Evolutionary conservation across 257 asterid genomes (phyloP).

Genomic region (Solanum pinnatisectum): DNA sequence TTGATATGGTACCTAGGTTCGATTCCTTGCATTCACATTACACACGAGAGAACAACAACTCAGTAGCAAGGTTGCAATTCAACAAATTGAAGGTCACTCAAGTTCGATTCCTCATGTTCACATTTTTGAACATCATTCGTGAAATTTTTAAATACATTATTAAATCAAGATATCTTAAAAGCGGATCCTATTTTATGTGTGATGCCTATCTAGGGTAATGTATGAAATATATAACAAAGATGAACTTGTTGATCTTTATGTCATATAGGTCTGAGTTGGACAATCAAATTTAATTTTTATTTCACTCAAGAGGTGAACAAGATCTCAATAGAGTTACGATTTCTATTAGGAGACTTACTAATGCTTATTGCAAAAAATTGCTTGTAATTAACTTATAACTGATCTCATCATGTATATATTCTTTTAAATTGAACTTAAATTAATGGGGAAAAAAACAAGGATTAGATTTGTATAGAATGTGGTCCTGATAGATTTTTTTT

Average conservation of each 20-base stretch:
- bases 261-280: not conserved
- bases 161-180: not conserved
- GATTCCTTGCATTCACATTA: too few species aligned
- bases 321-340: not conserved
- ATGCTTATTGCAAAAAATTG: not conserved
- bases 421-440: not conserved
- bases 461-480: not conserved
- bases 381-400: not conserved
- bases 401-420: not conserved
- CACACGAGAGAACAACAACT: too few species aligned
- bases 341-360: not conserved
- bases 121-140: too few species aligned
- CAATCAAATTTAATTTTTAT: not conserved
- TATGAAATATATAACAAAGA: not conserved
- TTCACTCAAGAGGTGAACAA: not conserved
- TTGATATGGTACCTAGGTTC: too few species aligned
- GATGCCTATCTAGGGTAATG: not conserved
- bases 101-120: too few species aligned
- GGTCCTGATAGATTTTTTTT: not conserved
- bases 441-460: not conserved
- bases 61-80: too few species aligned
- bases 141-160: too few species aligned
- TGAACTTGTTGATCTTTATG: not conserved
- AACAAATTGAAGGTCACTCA: too few species aligned
- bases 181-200: not conserved